Conservation (phyloP, 164 flowering plant genomes). For the Tetrastigma voinierianum region DNA sequence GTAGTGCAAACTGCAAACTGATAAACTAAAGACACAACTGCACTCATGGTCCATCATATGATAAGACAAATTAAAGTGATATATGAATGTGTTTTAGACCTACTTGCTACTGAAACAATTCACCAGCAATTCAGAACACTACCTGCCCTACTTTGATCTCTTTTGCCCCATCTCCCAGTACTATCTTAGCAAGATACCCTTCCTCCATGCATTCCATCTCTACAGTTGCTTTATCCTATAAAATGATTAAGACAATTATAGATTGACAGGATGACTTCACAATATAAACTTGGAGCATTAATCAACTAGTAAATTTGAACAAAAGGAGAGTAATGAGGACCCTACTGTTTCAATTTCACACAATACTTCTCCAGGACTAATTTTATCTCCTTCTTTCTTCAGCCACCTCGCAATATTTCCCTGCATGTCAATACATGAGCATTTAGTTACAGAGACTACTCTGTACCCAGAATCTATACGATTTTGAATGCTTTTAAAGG, state of each 20-base stretch:
- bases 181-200: slow-evolving; percentile 88
- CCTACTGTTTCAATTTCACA: slow-evolving; percentile 99
- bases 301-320: no score
- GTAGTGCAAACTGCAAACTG: no score
- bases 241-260: background rate
- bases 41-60: no score
- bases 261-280: no score
- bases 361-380: slow-evolving; percentile 91
- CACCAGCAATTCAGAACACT: slow-evolving; percentile 38
- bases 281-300: no score
- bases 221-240: slow-evolving; percentile 91
- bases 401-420: slow-evolving; percentile 97
- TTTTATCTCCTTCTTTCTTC: slow-evolving; percentile 94
- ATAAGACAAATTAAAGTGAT: no score
- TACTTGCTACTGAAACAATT: slow-evolving; percentile 19
- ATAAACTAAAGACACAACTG: no score
- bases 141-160: slow-evolving; percentile 78
- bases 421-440: slow-evolving; percentile 33
- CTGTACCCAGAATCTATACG: background rate
- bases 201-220: slow-evolving; percentile 99
- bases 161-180: slow-evolving; percentile 82
- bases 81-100: no score
- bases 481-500: background rate
- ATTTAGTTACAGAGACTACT: slow-evolving; percentile 2
- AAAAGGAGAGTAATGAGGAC: background rate